These are phyloP conservation scores for Pelargonium australe DNA, from an alignment of 441 rosid genomes.

Conservation along the genomic window DNA sequence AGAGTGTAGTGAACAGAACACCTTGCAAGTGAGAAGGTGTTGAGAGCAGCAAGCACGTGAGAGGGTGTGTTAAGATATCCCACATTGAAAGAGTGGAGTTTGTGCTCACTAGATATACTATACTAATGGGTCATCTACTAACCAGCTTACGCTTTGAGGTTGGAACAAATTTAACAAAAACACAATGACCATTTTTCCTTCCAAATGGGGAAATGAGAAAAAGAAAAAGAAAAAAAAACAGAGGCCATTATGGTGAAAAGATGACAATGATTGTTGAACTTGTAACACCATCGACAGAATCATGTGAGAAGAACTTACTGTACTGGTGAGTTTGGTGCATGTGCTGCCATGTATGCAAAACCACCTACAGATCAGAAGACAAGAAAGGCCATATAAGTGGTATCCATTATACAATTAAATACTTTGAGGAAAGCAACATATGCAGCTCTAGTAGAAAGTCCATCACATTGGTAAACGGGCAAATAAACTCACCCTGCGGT, in stretches of 20 bases:
- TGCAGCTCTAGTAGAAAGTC: background rate
- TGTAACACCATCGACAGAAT: conserved; percentile 4
- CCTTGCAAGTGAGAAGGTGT: too few species aligned
- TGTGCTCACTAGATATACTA: too few species aligned
- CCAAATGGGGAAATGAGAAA: too few species aligned
- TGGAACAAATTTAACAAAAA: background rate
- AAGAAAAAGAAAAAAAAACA: background rate
- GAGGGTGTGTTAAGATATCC: background rate
- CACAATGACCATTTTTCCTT: too few species aligned
- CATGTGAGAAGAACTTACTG: conserved; percentile 40
- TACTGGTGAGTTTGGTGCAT: conserved; percentile 52
- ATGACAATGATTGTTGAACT: background rate
- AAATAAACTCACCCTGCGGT: conserved; percentile 43
- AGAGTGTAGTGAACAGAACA: too few species aligned
- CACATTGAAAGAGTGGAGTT: too few species aligned
- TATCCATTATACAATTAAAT: conserved; percentile 14
- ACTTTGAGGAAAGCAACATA: conserved; percentile 6
- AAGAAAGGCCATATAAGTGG: conserved; percentile 10
- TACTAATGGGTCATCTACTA: background rate
- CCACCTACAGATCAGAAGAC: conserved; percentile 48
- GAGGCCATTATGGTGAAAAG: background rate
- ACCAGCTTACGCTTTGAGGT: background rate
- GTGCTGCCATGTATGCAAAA: conserved; percentile 53
- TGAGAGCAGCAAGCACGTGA: too few species aligned
- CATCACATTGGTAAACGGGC: background rate